Conservation (phyloP, 257 asterid genomes). For the Cordia subcordata region DNA sequence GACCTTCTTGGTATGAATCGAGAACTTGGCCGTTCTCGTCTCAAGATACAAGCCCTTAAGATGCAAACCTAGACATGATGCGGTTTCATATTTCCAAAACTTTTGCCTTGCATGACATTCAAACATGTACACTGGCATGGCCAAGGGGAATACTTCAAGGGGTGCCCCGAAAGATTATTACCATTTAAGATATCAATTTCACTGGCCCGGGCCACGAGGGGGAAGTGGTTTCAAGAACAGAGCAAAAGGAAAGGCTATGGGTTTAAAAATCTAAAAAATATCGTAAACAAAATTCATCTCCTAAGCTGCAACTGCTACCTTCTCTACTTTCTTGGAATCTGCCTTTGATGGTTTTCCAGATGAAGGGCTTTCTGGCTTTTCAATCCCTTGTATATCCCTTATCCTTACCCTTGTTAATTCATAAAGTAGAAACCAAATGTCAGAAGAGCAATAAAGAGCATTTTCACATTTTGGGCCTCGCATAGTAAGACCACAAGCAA, state of each 20-base stretch:
- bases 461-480: neutral
- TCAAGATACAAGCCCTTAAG: neutral
- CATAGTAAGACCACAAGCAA: neutral
- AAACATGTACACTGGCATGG: too few relatives aligned
- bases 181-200: too few relatives aligned
- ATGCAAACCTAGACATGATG: neutral
- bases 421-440: constrained; percentile 26
- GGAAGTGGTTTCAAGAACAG: too few relatives aligned
- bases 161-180: too few relatives aligned
- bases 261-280: too few relatives aligned
- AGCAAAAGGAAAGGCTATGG: neutral
- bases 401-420: constrained; percentile 90
- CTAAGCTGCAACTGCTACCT: constrained; percentile 44
- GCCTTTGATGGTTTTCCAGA: constrained; percentile 47
- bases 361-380: constrained; percentile 50
- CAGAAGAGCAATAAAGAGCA: neutral
- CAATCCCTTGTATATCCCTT: constrained; percentile 73
- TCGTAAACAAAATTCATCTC: neutral
- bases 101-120: too few relatives aligned
- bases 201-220: too few relatives aligned
- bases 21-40: neutral
- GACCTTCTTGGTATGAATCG: neutral
- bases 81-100: neutral
- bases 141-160: too few relatives aligned
- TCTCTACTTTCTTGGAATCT: constrained; percentile 25